These are phyloP conservation scores for Phialocephala subalpina DNA, from an alignment of 2,329 filamentous ascomycete species.

Conservation along the genomic window DNA sequence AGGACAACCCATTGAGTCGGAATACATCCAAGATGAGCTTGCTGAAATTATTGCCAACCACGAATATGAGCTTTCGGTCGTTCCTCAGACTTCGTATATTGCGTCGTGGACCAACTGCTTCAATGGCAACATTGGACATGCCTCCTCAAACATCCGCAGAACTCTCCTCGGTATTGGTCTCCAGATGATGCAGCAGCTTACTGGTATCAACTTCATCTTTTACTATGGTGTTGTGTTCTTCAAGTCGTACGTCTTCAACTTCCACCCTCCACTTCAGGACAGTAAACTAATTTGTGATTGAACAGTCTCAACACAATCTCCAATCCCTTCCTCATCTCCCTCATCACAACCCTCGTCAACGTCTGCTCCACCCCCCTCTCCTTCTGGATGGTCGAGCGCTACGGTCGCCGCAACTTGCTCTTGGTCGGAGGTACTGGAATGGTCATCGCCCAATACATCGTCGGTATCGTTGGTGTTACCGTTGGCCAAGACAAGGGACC, in stretches of 20 bases:
- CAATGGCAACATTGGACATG: slow-evolving; percentile 66
- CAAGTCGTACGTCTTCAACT: slow-evolving; percentile 53
- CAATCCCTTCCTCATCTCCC: slow-evolving; percentile 82
- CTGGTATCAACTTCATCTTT: slow-evolving; percentile 91
- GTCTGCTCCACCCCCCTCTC: slow-evolving; percentile 85
- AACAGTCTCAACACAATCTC: slow-evolving; percentile 72
- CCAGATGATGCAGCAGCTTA: slow-evolving; percentile 82
- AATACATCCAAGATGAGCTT: slow-evolving; percentile 80
- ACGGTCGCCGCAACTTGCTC: slow-evolving; percentile 83
- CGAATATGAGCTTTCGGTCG: slow-evolving; percentile 78
- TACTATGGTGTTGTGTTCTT: slow-evolving; percentile 89
- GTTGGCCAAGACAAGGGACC: slow-evolving; percentile 68
- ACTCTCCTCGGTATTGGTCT: slow-evolving; percentile 76
- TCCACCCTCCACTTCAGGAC: neutral
- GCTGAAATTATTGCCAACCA: slow-evolving; percentile 90
- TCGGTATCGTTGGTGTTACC: slow-evolving; percentile 65
- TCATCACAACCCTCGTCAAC: slow-evolving; percentile 90
- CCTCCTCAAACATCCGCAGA: slow-evolving; percentile 73
- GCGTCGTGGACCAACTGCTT: slow-evolving; percentile 75
- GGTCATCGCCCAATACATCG: slow-evolving; percentile 86
- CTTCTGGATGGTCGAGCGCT: slow-evolving; percentile 84
- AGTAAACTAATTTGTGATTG: slow-evolving; percentile 27
- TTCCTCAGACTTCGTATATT: slow-evolving; percentile 71
- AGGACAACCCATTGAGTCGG: slow-evolving; percentile 75
- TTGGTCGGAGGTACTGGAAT: slow-evolving; percentile 82